Conservation (phyloP, 495 filamentous ascomycete species). For the Talaromyces nanjingensis region DNA sequence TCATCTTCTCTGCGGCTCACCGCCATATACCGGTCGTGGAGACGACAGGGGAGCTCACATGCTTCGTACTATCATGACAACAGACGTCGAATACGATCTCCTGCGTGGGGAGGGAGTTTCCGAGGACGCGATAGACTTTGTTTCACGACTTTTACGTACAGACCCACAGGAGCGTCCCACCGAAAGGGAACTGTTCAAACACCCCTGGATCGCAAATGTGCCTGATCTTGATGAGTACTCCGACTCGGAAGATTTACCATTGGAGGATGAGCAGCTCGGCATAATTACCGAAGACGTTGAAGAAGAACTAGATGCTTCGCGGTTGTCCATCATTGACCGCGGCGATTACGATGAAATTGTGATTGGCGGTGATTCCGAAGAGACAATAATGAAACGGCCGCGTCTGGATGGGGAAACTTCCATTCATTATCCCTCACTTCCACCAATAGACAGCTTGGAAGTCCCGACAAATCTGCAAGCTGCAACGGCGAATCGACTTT, state of each 20-base stretch:
- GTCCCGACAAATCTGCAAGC: constrained; percentile 20
- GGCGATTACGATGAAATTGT: constrained; percentile 18
- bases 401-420: constrained; percentile 23
- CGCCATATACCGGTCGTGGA: constrained; percentile 67
- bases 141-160: constrained; percentile 67
- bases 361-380: constrained; percentile 3
- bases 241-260: constrained; percentile 37
- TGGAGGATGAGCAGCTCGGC: constrained; percentile 40
- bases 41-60: constrained; percentile 55
- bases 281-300: constrained; percentile 42
- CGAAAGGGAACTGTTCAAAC: constrained; percentile 52
- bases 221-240: constrained; percentile 29
- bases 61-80: constrained; percentile 77
- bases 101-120: constrained; percentile 53
- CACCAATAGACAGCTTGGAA: constrained; percentile 34
- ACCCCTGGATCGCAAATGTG: constrained; percentile 59
- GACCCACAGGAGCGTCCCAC: constrained; percentile 63
- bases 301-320: constrained; percentile 55
- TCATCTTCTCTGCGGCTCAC: constrained; percentile 63
- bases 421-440: constrained; percentile 37
- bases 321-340: constrained; percentile 47
- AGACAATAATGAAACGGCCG: constrained; percentile 32
- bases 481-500: constrained; percentile 48
- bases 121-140: constrained; percentile 57
- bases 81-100: constrained; percentile 52